Evolutionary conservation across 352 stramenopile genomes (phyloP).

Genomic region (Blastocystis sp.): DNA sequence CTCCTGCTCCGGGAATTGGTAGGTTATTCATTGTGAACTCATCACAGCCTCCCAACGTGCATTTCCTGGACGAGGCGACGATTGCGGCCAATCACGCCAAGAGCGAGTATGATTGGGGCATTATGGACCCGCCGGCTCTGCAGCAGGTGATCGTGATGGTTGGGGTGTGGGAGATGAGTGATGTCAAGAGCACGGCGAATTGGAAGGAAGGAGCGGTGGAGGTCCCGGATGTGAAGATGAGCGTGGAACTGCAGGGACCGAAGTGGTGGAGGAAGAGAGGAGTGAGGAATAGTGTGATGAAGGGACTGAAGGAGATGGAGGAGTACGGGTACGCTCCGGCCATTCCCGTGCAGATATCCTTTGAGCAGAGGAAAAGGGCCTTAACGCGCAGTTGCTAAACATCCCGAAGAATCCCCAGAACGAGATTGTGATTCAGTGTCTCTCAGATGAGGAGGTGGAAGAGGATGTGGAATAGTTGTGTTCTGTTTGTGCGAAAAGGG

Average conservation of each 20-base stretch:
- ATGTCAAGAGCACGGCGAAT: conserved; percentile 2
- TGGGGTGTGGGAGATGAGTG: too few species aligned
- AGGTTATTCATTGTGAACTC: not conserved
- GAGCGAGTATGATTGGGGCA: conserved; percentile 53
- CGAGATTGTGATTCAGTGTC: not conserved
- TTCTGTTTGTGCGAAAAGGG: not conserved
- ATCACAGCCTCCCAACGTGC: conserved; percentile 23
- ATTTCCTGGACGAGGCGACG: conserved; percentile 30
- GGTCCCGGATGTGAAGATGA: conserved; percentile 15
- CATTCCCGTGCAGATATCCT: conserved; percentile 53
- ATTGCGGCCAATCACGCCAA: conserved; percentile 8
- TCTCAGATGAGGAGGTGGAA: conserved; percentile 38
- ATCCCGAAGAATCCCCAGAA: conserved; percentile 46
- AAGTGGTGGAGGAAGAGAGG: not conserved
- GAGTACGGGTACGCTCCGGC: conserved; percentile 47
- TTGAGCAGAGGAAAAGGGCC: not conserved
- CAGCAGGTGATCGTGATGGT: conserved; percentile 57
- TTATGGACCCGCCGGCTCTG: conserved; percentile 22
- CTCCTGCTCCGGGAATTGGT: conserved; percentile 7
- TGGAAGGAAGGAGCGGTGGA: not conserved
- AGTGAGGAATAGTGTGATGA: conserved; percentile 6
- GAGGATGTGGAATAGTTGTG: conserved; percentile 19
- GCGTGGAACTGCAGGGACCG: conserved; percentile 23
- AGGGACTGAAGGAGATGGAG: conserved; percentile 36
- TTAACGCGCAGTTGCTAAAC: not conserved